Percentiles rank a stretch among this genome's conserved stretches.
Evolutionary conservation across 139 green algal species (phyloP).

Genomic region (Ettlia oleoabundans): DNA sequence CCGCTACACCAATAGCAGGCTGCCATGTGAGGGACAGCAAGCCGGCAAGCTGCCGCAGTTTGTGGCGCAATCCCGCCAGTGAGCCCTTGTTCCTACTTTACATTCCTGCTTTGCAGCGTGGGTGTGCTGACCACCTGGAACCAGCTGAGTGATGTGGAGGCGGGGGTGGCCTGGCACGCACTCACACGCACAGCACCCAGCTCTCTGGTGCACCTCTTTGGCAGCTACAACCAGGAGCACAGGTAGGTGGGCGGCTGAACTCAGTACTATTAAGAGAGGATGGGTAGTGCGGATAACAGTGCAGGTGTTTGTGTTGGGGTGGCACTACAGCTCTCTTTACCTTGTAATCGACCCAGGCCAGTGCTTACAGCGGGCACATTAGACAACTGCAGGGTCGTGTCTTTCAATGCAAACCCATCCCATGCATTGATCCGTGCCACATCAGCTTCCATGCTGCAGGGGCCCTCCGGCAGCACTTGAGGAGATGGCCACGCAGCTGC

Average conservation of each 20-base stretch:
- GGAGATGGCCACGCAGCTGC: constrained; percentile 5
- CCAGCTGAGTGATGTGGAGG: constrained; percentile 6
- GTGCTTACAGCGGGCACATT: no score
- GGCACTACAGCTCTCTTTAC: no score
- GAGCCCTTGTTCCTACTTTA: no score
- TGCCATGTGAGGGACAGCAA: no score
- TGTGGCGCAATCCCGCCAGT: no score
- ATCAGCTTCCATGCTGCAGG: background rate
- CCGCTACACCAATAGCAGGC: no score
- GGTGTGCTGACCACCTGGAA: background rate
- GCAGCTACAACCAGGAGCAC: background rate
- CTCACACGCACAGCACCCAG: constrained; percentile 17
- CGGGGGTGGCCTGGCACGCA: background rate
- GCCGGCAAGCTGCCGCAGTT: no score
- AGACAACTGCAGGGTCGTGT: no score
- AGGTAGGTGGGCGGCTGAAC: background rate
- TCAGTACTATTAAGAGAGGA: background rate
- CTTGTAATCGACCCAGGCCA: no score
- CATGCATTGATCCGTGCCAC: background rate
- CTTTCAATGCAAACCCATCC: no score
- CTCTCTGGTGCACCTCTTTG: constrained; percentile 1
- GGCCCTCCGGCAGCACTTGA: background rate
- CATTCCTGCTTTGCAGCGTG: background rate
- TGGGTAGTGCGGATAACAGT: no score
- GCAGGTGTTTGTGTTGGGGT: no score